Conservation (phyloP, 208 protist genomes). For the Acanthamoeba healyi region DNA sequence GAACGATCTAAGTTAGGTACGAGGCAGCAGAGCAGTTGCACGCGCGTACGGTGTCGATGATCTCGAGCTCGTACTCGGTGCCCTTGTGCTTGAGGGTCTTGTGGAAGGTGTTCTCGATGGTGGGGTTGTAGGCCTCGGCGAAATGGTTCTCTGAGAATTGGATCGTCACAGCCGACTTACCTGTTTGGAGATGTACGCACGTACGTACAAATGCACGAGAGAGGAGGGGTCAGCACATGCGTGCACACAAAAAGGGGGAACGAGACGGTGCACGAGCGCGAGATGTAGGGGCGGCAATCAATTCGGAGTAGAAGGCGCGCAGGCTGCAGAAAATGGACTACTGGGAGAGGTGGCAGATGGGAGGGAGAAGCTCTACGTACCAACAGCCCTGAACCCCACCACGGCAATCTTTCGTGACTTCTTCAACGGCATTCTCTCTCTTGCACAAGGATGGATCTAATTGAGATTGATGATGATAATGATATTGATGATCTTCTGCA, state of each 20-base stretch:
- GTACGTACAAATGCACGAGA: not conserved
- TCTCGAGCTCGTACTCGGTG: slow-evolving; percentile 82
- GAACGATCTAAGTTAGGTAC: not conserved
- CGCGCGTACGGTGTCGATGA: slow-evolving; percentile 82
- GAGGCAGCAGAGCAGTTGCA: not conserved
- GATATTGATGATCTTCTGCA: not conserved
- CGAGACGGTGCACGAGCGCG: no score
- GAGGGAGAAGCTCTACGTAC: slow-evolving; percentile 59
- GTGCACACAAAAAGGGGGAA: not conserved
- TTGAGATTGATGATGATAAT: no score
- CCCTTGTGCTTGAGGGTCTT: slow-evolving; percentile 85
- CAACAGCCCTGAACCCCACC: slow-evolving; percentile 86
- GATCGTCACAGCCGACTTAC: slow-evolving; percentile 88
- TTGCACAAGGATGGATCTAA: no score
- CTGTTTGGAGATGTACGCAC: no score
- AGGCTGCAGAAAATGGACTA: no score
- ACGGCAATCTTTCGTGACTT: slow-evolving; percentile 84
- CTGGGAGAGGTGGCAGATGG: not conserved
- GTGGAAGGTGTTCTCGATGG: slow-evolving; percentile 89
- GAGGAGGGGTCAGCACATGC: not conserved
- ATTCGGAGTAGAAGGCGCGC: no score
- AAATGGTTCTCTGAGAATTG: slow-evolving; percentile 88
- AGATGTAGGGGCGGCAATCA: no score
- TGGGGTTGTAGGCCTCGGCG: slow-evolving; percentile 87
- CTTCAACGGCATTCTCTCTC: not conserved